Evolutionary conservation across 306 rosid species (phyloP).

Genomic region (Geum urbanum): DNA sequence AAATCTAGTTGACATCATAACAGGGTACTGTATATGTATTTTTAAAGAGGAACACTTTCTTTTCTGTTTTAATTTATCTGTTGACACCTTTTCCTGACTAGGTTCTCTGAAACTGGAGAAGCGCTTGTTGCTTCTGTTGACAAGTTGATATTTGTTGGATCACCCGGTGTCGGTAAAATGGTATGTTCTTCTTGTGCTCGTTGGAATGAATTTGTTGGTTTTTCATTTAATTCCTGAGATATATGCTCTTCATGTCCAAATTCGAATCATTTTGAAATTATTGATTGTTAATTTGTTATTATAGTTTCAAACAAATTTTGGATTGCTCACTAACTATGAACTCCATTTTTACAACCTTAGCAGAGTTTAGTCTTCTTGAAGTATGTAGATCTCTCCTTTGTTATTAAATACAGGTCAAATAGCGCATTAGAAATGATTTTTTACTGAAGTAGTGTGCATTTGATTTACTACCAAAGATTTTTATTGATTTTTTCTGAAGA

Average conservation of each 20-base stretch:
- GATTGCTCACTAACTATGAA: neutral
- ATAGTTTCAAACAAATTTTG: neutral
- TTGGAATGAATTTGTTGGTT: constrained; percentile 15
- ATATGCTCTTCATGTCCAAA: neutral
- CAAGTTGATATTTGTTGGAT: constrained; percentile 91
- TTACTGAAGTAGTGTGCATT: neutral
- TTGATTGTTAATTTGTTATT: neutral
- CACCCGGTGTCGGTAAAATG: constrained; percentile 94
- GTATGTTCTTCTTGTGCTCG: constrained; percentile 51
- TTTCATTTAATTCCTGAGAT: neutral
- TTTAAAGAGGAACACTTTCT: neutral
- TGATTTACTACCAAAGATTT: neutral
- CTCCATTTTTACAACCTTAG: neutral
- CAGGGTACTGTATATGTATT: constrained; percentile 57
- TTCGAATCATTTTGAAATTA: neutral
- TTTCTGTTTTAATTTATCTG: constrained; percentile 18
- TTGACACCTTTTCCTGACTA: constrained; percentile 31
- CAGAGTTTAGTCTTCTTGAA: neutral
- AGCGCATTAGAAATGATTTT: neutral
- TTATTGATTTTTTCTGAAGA: neutral
- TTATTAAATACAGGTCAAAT: neutral
- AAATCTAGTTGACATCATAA: constrained; percentile 85
- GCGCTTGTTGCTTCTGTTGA: constrained; percentile 89
- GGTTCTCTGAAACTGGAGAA: constrained; percentile 97
- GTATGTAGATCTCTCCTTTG: neutral